Base-by-base conservation (phyloP, 2,329 filamentous ascomycete genomes). In the Epichloe aotearoae region DNA sequence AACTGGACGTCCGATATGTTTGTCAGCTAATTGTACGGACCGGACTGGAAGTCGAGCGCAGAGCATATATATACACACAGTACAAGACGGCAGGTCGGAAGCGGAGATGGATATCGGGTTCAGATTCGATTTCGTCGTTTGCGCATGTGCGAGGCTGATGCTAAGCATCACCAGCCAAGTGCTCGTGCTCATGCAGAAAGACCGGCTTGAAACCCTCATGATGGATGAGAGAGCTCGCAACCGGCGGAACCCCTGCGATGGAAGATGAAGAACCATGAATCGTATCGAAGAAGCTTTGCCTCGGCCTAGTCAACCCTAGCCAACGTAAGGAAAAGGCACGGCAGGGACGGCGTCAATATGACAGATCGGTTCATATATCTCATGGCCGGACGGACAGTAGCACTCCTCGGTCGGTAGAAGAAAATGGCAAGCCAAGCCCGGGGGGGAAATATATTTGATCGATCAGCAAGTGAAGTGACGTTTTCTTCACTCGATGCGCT, bases 61-160 rank as follows among this genome's bases (percentile, higher is more conserved):
- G 11, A 6, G 42, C 6, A 44, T 8, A 14, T 17, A 11, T n/a
- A 11, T 38, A 51, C 44, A 15, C 30, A 51, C 50, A 43, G 45
- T 39, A 41, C 50, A 51, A 20, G 37, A 14, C 34, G 50, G 50
- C 8, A 51, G 34, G 38, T 48, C 45, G 20, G 39, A 43, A 10
- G 40, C 40, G 10, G 39, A 47, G 15, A 51, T 23, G 2, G 20
- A 38, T 3, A 51, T 30, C 5, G 38, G 19, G 5, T 30, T 33
- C 6, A 3, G 4, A 10, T 30, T 14, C 15, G 26, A 41, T 12
- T 6, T 14, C 26, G 30, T 30, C 10, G 42, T 5, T 19, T 30
- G 26, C 3, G 39, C 47, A 10, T 30, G 7, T 5, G 44, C 40
- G 14, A 33, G 33, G 47, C 47, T 30, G 19, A 44, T 30, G 33